Evolutionary conservation across 2,329 filamentous ascomycete species (phyloP), one percentile per base, ranked within the genome.

Genomic region (Trichoderma arundinaceum): DNA sequence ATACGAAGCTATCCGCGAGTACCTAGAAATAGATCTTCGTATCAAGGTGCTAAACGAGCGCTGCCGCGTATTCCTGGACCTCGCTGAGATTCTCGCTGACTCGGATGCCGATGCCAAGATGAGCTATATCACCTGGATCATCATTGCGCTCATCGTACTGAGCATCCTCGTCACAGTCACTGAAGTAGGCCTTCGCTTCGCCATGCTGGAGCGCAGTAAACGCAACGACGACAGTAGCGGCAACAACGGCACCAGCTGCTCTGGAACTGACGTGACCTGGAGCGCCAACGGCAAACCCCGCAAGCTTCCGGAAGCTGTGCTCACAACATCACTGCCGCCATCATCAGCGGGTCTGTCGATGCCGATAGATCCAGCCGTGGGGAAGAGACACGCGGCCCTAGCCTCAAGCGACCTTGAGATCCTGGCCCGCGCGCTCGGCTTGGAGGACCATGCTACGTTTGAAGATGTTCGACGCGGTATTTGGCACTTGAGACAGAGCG

Each of bases 41-140:
- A 97, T 97, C 76, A 92, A 96, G 77, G 94, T 98, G 28, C 89
- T 99, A 69, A 99, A 99, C 78, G 95, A 98, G 79, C 90, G 95
- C 61, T 99, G 95, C 77, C 89, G 92, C 48, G 95, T 99, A 58
- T 99, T 99, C 79, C 86, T 99, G 17, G 95, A 99, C 77, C 87
- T 99, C 9, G 94, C 95, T 52, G 94, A 97, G 79, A 97, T 99
- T 28, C 82, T 99, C 1, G 93, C 91, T 13, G 94, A 99, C 78
- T 92, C 88, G 1, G 94, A 97, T 63, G 92, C 92, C 22, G 93
- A 98, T 76, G 90, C 92, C 70, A 97, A 97, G 77, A 98, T 97
- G 91, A 97, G 92, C 71, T 84, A 86, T 70, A 96, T 97, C 75
- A 99, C 95, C 1, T 98, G 94, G 94, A 98, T 99, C 77, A 90